Percentiles rank a stretch among this genome's conserved stretches.
Evolutionary conservation across 164 flowering plant species (phyloP).

Genomic region (Tetrastigma voinierianum): DNA sequence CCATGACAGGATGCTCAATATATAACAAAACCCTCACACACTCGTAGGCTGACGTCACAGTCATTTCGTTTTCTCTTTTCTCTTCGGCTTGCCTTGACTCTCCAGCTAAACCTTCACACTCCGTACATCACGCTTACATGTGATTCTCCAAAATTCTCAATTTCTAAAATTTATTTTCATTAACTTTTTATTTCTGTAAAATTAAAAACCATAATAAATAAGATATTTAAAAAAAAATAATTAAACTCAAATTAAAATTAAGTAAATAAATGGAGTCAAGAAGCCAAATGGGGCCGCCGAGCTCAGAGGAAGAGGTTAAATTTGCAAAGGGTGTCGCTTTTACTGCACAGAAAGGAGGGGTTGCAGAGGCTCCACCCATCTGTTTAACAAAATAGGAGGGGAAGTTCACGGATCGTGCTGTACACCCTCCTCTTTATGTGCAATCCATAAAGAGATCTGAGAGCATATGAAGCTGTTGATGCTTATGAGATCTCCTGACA

Average conservation of each 20-base stretch:
- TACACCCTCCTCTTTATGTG: neutral
- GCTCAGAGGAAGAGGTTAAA: neutral
- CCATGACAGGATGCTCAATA: neutral
- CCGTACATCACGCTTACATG: no score
- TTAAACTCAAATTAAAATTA: no score
- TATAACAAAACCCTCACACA: neutral
- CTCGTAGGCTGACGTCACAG: neutral
- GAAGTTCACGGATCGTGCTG: constrained; percentile 3
- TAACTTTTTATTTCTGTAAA: no score
- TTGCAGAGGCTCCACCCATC: neutral
- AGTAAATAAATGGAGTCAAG: no score
- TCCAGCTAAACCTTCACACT: no score
- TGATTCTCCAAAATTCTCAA: no score
- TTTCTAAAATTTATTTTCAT: no score
- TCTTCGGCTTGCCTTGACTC: neutral
- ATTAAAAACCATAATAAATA: no score
- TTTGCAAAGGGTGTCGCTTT: neutral
- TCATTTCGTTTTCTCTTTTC: neutral
- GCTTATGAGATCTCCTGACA: no score
- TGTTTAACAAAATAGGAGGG: neutral
- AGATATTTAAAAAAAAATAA: no score
- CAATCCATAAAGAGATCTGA: no score
- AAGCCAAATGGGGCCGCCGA: neutral
- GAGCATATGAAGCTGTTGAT: no score
- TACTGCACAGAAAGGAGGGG: neutral